Evolutionary conservation across 352 stramenopile genomes (phyloP).

Genomic region (Peronospora farinosa): DNA sequence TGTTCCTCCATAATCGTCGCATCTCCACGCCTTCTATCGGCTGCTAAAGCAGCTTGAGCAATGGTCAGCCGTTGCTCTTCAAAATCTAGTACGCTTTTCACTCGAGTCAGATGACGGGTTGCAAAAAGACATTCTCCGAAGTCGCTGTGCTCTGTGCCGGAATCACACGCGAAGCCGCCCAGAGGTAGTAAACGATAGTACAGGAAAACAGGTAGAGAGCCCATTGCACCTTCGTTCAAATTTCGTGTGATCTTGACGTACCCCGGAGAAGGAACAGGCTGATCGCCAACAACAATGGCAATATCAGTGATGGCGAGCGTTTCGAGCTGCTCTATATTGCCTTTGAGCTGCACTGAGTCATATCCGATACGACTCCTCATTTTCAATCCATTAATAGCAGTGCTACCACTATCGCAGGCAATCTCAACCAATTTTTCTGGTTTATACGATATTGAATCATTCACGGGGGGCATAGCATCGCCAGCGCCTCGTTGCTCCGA

Average conservation of each 20-base stretch:
- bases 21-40: constrained; percentile 24
- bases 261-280: constrained; percentile 17
- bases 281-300: constrained; percentile 32
- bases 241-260: constrained; percentile 54
- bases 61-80: constrained; percentile 24
- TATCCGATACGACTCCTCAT: constrained; percentile 31
- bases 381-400: constrained; percentile 23
- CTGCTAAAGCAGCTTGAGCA: constrained; percentile 12
- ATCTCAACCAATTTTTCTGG: constrained; percentile 16
- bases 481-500: constrained; percentile 5
- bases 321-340: constrained; percentile 27
- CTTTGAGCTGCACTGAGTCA: constrained; percentile 21
- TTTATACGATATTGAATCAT: background rate
- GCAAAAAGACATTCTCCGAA: constrained; percentile 72
- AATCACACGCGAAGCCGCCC: constrained; percentile 54
- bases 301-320: constrained; percentile 64
- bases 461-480: background rate
- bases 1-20: constrained; percentile 28
- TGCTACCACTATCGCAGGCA: constrained; percentile 29
- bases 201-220: constrained; percentile 36
- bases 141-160: constrained; percentile 35
- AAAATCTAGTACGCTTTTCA: constrained; percentile 21
- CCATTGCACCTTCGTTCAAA: constrained; percentile 41
- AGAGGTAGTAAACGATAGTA: constrained; percentile 51
- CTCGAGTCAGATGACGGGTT: constrained; percentile 28